phyloP scores from a whole-genome alignment of 148 eudicot species.

The Amaranthus cruentus region DNA sequence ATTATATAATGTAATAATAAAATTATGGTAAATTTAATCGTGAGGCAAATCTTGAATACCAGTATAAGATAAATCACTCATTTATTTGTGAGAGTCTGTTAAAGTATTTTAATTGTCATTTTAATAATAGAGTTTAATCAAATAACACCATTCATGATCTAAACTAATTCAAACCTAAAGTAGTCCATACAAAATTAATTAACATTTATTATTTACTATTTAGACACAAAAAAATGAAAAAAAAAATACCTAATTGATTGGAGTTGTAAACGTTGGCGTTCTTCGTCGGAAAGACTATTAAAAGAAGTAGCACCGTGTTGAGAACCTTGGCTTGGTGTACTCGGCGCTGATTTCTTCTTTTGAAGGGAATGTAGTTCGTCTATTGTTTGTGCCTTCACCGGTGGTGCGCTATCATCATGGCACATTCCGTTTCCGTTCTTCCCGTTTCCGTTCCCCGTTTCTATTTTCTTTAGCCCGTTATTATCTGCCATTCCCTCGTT shows the following conservation, averaged over 20 bases:
- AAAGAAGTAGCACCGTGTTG: constrained; percentile 14
- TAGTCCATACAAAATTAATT: background rate
- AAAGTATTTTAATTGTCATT: too few species aligned
- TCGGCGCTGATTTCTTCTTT: constrained; percentile 68
- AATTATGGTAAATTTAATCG: too few species aligned
- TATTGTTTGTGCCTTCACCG: constrained; percentile 74
- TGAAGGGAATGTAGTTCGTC: constrained; percentile 86
- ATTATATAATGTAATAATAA: too few species aligned
- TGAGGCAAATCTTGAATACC: too few species aligned
- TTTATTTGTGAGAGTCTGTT: too few species aligned
- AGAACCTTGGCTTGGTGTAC: constrained; percentile 45
- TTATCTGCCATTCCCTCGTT: constrained; percentile 15
- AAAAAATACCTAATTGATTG: constrained; percentile 71
- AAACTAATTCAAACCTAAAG: too few species aligned
- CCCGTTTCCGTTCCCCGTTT: constrained; percentile 12
- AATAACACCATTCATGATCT: too few species aligned
- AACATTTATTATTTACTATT: background rate
- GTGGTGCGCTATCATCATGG: constrained; percentile 57
- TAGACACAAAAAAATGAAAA: background rate
- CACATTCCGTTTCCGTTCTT: constrained; percentile 39
- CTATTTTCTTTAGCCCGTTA: constrained; percentile 21
- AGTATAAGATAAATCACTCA: too few species aligned
- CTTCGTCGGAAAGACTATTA: constrained; percentile 44
- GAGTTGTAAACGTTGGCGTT: constrained; percentile 66
- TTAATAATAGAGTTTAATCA: too few species aligned